Percentiles rank a stretch among this genome's conserved stretches.
Conservation (phyloP, 345 rosid species). For the Eucalyptus camaldulensis region DNA sequence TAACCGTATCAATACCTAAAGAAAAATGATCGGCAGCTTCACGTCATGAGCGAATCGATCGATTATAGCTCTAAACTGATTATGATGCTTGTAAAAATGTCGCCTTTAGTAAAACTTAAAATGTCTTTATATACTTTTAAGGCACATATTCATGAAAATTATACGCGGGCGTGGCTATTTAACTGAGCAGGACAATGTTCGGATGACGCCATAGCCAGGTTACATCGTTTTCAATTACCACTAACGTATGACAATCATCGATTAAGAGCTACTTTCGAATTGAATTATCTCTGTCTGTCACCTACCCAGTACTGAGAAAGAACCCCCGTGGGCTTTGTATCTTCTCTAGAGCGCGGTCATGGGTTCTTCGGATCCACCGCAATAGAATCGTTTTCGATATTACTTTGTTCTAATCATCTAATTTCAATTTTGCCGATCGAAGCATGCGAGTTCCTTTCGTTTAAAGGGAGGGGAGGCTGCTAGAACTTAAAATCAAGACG, state of each 20-base stretch:
- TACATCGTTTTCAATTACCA: not conserved
- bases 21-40: fast-evolving
- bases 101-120: fast-evolving
- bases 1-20: fast-evolving
- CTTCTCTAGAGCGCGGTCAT: not conserved
- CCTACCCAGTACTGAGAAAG: not conserved
- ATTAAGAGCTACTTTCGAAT: not conserved
- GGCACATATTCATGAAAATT: not conserved
- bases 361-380: not conserved
- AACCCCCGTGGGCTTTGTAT: not conserved
- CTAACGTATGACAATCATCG: not conserved
- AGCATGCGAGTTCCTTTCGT: not conserved
- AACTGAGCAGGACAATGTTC: fast-evolving
- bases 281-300: not conserved
- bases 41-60: fast-evolving
- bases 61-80: not conserved
- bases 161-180: fast-evolving
- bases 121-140: not conserved
- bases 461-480: not conserved
- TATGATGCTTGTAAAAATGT: too few species aligned
- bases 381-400: not conserved
- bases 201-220: not conserved
- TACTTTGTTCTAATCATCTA: not conserved
- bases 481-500: not conserved
- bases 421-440: not conserved